These are phyloP conservation scores for Apiospora phragmitis DNA, from an alignment of 2,329 filamentous ascomycete genomes.

Conservation along the genomic window DNA sequence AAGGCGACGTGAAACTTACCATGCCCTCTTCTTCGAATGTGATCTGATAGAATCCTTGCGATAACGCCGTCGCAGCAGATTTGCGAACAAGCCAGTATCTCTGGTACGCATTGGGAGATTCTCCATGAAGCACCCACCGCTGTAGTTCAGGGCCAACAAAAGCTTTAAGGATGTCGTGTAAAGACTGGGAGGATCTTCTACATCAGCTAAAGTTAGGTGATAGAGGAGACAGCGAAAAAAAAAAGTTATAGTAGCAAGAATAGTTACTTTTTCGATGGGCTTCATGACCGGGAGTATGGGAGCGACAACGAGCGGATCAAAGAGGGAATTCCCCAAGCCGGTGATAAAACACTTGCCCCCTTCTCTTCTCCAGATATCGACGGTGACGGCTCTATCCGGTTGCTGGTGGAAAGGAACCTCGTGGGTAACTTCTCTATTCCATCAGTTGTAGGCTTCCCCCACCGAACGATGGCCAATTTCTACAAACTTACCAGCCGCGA, in stretches of 20 bases:
- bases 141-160: slow-evolving; percentile 9
- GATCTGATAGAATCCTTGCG: slow-evolving; percentile 19
- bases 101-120: slow-evolving; percentile 11
- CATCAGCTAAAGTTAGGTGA: not conserved
- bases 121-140: slow-evolving; percentile 8
- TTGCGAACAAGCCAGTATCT: slow-evolving; percentile 25
- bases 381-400: not conserved
- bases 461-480: not conserved
- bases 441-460: not conserved
- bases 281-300: slow-evolving; percentile 13
- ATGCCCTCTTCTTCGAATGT: not conserved
- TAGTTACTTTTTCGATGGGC: not conserved
- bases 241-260: no score
- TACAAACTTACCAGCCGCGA: not conserved
- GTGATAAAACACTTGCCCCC: not conserved
- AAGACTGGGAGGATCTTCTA: not conserved
- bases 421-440: not conserved
- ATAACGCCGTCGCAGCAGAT: slow-evolving; percentile 21
- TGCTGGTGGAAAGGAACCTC: not conserved
- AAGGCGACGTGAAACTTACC: slow-evolving; percentile 12
- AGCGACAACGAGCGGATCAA: slow-evolving; percentile 16
- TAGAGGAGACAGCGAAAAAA: not conserved
- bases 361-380: slow-evolving; percentile 1
- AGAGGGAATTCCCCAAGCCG: not conserved
- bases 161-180: slow-evolving; percentile 12